These are phyloP conservation scores for Fusarium duplospermum DNA, from an alignment of 2,329 filamentous ascomycete species.

Conservation along the genomic window DNA sequence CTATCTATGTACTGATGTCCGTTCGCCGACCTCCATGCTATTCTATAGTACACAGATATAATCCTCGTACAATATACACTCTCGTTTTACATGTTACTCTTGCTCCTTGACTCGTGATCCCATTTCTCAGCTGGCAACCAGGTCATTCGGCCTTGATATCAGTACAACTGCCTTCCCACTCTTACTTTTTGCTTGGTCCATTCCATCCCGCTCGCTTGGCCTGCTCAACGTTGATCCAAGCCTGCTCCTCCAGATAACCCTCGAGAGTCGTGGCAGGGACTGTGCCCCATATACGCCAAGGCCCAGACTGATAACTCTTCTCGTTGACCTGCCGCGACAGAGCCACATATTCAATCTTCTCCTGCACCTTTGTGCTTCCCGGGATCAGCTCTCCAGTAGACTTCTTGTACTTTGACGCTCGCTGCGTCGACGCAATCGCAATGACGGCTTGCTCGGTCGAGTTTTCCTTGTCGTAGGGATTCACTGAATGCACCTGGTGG, in stretches of 20 bases:
- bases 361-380: conserved; percentile 62
- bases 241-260: conserved; percentile 51
- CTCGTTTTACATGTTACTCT: conserved; percentile 37
- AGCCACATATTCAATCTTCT: conserved; percentile 74
- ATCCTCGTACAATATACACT: conserved; percentile 45
- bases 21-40: conserved; percentile 41
- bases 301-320: conserved; percentile 58
- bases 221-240: conserved; percentile 49
- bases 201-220: conserved; percentile 50
- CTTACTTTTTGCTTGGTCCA: conserved; percentile 12
- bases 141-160: neutral
- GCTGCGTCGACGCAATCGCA: conserved; percentile 67
- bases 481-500: conserved; percentile 63
- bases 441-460: conserved; percentile 68
- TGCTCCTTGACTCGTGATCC: neutral
- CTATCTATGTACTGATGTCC: conserved; percentile 30
- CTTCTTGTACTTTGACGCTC: conserved; percentile 56
- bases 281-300: conserved; percentile 76
- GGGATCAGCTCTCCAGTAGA: conserved; percentile 54
- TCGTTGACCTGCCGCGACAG: conserved; percentile 62
- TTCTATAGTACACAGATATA: conserved; percentile 46
- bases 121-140: neutral
- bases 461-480: conserved; percentile 53
- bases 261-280: conserved; percentile 64
- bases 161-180: conserved; percentile 17